These are phyloP conservation scores for Fusarium domesticum DNA, from an alignment of 2,329 filamentous ascomycete species.

Conservation along the genomic window DNA sequence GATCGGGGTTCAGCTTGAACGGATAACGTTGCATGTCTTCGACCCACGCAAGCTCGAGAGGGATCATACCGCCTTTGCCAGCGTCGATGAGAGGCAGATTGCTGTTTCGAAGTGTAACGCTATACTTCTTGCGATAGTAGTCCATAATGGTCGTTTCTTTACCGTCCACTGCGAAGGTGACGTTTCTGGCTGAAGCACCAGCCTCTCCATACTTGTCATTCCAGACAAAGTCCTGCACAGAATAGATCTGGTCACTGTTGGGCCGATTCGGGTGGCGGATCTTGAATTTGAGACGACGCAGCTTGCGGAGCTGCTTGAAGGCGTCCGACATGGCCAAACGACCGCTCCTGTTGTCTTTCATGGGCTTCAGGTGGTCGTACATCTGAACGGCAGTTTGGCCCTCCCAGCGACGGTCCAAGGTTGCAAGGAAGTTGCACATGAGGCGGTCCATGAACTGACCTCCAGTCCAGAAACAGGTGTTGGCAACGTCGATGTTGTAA, in stretches of 20 bases:
- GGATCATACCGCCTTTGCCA: constrained; percentile 52
- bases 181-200: constrained; percentile 49
- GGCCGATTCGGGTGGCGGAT: constrained; percentile 50
- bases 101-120: constrained; percentile 44
- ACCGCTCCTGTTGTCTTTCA: constrained; percentile 22
- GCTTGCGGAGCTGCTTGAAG: constrained; percentile 53
- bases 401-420: constrained; percentile 30
- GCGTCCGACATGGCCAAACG: constrained; percentile 44
- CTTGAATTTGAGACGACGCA: constrained; percentile 55
- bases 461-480: constrained; percentile 78
- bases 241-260: constrained; percentile 48
- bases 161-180: constrained; percentile 54
- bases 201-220: constrained; percentile 40
- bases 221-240: constrained; percentile 51
- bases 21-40: constrained; percentile 57
- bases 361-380: constrained; percentile 35
- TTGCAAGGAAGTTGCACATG: constrained; percentile 34
- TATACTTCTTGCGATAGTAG: constrained; percentile 57
- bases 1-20: constrained; percentile 57
- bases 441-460: constrained; percentile 40
- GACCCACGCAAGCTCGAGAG: constrained; percentile 58
- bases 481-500: constrained; percentile 87
- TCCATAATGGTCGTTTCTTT: constrained; percentile 48
- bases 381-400: constrained; percentile 28
- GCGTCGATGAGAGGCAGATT: constrained; percentile 58